A percentile compares a stretch with the other conserved stretches of the same genome.
Evolutionary conservation across 2,329 filamentous ascomycete species (phyloP).

Genomic region (Leptographium wingfieldii): DNA sequence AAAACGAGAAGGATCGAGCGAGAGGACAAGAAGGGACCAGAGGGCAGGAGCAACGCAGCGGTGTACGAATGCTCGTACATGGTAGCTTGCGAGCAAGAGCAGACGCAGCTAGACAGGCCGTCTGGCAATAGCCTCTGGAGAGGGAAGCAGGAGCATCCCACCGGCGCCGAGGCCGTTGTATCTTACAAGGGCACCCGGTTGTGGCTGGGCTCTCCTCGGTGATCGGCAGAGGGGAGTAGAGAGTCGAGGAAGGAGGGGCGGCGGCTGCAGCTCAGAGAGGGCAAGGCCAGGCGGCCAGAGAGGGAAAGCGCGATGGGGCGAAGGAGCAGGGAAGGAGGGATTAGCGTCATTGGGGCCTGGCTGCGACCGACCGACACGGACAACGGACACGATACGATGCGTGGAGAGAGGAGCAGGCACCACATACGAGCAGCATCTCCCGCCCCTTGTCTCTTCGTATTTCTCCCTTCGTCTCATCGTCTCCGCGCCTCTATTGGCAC

Average conservation of each 20-base stretch:
- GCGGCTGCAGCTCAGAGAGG: neutral
- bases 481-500: neutral
- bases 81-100: no score
- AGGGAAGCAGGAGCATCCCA: no score
- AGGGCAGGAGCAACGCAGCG: no score
- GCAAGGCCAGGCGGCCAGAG: neutral
- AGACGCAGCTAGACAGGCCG: no score
- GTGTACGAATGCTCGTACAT: no score
- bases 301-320: no score
- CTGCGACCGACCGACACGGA: neutral
- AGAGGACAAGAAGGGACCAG: no score
- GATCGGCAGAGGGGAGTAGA: neutral
- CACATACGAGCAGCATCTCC: neutral
- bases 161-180: no score
- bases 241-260: neutral
- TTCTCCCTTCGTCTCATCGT: neutral
- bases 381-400: neutral
- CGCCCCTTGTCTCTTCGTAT: neutral
- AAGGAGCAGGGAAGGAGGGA: neutral
- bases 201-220: no score
- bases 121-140: no score
- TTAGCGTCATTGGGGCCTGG: neutral
- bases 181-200: no score
- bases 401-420: neutral
- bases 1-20: no score